These are phyloP conservation scores for Aciculosporium take DNA, from an alignment of 2,329 filamentous ascomycete genomes.

Conservation along the genomic window DNA sequence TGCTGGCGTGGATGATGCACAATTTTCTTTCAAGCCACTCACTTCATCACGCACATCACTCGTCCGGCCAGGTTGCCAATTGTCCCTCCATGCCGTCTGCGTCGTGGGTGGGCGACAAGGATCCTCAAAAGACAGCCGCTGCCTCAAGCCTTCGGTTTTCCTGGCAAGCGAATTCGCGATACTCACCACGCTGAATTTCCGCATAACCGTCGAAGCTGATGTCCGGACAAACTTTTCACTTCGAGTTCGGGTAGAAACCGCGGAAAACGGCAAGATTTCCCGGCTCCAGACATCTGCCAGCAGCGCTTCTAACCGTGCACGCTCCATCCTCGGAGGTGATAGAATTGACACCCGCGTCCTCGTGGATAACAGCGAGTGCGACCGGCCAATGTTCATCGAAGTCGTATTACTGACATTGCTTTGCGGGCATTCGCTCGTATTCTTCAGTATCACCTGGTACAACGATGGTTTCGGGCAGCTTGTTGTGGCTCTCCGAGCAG, in stretches of 20 bases:
- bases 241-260: constrained; percentile 53
- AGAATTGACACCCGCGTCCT: constrained; percentile 54
- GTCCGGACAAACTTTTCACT: constrained; percentile 59
- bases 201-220: constrained; percentile 75
- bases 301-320: constrained; percentile 59
- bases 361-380: constrained; percentile 63
- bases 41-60: neutral
- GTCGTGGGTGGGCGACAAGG: neutral
- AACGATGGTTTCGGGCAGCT: constrained; percentile 52
- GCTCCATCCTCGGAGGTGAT: constrained; percentile 58
- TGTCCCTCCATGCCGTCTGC: neutral
- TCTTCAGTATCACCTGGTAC: constrained; percentile 73
- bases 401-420: constrained; percentile 25
- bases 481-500: constrained; percentile 66
- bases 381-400: constrained; percentile 51
- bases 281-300: constrained; percentile 74
- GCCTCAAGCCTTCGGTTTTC: constrained; percentile 44
- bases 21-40: neutral
- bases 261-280: constrained; percentile 67
- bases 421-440: constrained; percentile 58
- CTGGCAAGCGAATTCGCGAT: constrained; percentile 64
- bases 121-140: constrained; percentile 8
- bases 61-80: neutral
- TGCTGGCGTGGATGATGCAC: neutral
- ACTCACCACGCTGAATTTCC: constrained; percentile 72